Conservation (phyloP, 495 filamentous ascomycete species). For the Xylaria palmicola region DNA sequence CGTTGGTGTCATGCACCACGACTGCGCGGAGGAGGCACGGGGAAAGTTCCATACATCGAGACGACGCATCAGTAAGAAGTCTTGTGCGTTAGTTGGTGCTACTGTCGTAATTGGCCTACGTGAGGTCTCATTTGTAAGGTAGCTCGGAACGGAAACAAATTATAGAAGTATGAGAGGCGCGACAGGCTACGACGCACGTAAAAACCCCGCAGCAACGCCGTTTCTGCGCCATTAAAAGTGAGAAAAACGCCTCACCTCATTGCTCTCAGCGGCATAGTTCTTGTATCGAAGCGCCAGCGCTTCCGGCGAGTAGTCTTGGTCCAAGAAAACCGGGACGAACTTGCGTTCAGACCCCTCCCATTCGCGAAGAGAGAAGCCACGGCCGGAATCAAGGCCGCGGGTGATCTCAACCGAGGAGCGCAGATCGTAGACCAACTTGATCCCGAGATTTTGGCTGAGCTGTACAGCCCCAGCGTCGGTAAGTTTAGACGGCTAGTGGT, state of each 20-base stretch:
- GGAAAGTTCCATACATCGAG: slow-evolving; percentile 11
- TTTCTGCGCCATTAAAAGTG: not conserved
- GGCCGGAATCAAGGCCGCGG: slow-evolving; percentile 25
- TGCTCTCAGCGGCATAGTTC: slow-evolving; percentile 42
- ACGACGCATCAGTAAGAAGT: slow-evolving; percentile 9
- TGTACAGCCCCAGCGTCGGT: slow-evolving; percentile 49
- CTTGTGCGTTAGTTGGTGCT: slow-evolving; percentile 10
- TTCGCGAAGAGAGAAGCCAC: slow-evolving; percentile 34
- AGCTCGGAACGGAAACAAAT: not conserved
- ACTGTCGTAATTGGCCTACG: not conserved
- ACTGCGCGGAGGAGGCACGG: slow-evolving; percentile 2
- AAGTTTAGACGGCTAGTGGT: slow-evolving; percentile 43
- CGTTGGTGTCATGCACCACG: not conserved
- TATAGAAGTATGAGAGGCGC: not conserved
- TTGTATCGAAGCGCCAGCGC: slow-evolving; percentile 47
- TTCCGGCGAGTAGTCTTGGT: slow-evolving; percentile 56
- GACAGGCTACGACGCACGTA: not conserved
- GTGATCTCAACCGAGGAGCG: slow-evolving; percentile 56
- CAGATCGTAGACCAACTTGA: slow-evolving; percentile 65
- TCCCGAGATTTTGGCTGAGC: slow-evolving; percentile 50
- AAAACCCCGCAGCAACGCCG: not conserved
- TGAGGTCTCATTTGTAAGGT: not conserved
- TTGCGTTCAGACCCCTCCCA: slow-evolving; percentile 52
- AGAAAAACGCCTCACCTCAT: slow-evolving; percentile 37
- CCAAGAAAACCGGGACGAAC: slow-evolving; percentile 59